Evolutionary conservation across 352 stramenopile genomes (phyloP).

Genomic region (Phytopythium delawarense): DNA sequence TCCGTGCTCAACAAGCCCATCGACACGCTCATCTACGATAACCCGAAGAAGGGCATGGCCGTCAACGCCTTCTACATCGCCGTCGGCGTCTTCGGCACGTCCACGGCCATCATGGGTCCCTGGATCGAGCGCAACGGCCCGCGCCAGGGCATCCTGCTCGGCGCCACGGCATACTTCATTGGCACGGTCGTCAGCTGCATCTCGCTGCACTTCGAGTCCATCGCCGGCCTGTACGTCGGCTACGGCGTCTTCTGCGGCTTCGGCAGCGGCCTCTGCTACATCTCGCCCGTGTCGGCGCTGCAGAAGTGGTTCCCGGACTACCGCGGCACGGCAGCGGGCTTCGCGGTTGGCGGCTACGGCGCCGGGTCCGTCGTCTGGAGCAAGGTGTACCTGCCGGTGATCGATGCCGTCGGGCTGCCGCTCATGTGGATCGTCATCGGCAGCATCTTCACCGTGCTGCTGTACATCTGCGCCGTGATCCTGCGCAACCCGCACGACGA

Average conservation of each 20-base stretch:
- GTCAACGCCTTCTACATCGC: slow-evolving; percentile 75
- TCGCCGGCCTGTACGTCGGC: slow-evolving; percentile 47
- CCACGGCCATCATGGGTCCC: slow-evolving; percentile 64
- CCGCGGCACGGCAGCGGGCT: slow-evolving; percentile 56
- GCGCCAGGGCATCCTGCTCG: slow-evolving; percentile 42
- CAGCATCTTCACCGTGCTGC: slow-evolving; percentile 28
- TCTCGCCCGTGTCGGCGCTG: slow-evolving; percentile 58
- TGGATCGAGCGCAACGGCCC: slow-evolving; percentile 68
- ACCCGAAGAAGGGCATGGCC: slow-evolving; percentile 36
- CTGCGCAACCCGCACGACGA: slow-evolving; percentile 45
- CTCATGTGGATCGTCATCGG: slow-evolving; percentile 49
- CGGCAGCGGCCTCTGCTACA: slow-evolving; percentile 71
- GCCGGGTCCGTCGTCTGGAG: slow-evolving; percentile 55
- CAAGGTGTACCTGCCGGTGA: slow-evolving; percentile 56
- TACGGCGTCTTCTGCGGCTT: slow-evolving; percentile 66
- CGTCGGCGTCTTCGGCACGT: slow-evolving; percentile 51
- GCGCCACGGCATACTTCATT: slow-evolving; percentile 40
- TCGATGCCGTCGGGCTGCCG: slow-evolving; percentile 41
- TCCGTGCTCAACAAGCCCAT: slow-evolving; percentile 73
- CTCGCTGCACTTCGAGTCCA: slow-evolving; percentile 37
- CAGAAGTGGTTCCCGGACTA: slow-evolving; percentile 79
- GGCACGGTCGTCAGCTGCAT: slow-evolving; percentile 43
- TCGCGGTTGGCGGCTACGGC: slow-evolving; percentile 62
- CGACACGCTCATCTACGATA: slow-evolving; percentile 38
- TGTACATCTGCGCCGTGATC: slow-evolving; percentile 44